These are phyloP conservation scores for Epicoccum nigrum DNA, from an alignment of 2,329 filamentous ascomycete genomes.

Conservation along the genomic window DNA sequence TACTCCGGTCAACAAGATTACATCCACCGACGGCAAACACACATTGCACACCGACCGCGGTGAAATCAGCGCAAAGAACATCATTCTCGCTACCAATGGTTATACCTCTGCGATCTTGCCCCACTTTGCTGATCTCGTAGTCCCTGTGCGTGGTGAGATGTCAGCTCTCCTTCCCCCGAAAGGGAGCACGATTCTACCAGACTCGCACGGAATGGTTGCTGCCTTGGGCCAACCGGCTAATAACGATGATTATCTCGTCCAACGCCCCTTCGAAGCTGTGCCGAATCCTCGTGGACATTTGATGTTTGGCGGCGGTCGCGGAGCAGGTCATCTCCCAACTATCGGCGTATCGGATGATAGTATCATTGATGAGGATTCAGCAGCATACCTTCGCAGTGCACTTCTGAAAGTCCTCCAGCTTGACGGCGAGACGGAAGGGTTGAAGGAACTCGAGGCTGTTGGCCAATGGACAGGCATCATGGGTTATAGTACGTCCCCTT, in stretches of 20 bases:
- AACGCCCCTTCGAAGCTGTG: constrained; percentile 61
- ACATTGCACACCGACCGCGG: constrained; percentile 72
- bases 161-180: constrained; percentile 66
- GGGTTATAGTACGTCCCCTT: constrained; percentile 60
- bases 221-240: constrained; percentile 52
- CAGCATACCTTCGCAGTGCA: constrained; percentile 60
- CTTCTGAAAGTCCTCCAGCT: constrained; percentile 47
- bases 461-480: constrained; percentile 78
- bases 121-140: constrained; percentile 70
- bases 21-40: constrained; percentile 55
- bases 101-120: constrained; percentile 81
- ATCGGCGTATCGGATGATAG: constrained; percentile 67
- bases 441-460: constrained; percentile 54
- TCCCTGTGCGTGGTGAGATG: constrained; percentile 79
- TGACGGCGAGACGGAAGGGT: constrained; percentile 44
- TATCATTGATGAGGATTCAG: constrained; percentile 61
- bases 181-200: constrained; percentile 52
- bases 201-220: constrained; percentile 71
- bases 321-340: constrained; percentile 52
- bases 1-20: constrained; percentile 63
- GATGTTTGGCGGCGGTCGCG: constrained; percentile 75
- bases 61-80: constrained; percentile 63
- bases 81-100: constrained; percentile 82
- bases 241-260: constrained; percentile 75
- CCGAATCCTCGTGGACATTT: constrained; percentile 60